These are phyloP conservation scores for Alternaria atra DNA, from an alignment of 2,329 filamentous ascomycete species.

Conservation along the genomic window DNA sequence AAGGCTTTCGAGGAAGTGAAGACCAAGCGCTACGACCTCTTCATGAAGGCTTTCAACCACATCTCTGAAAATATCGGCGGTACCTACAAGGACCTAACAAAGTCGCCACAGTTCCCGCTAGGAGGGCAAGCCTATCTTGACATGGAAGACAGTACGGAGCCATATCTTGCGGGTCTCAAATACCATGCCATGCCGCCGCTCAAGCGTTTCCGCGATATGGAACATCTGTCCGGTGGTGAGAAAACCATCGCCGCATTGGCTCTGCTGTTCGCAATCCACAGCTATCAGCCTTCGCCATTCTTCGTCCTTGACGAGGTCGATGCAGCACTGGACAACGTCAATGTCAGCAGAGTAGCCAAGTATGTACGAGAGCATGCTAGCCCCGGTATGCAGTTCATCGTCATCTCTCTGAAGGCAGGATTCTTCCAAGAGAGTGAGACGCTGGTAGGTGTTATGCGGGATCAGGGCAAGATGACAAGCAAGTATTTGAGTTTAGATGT, in stretches of 20 bases:
- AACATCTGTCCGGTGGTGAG: conserved; percentile 94
- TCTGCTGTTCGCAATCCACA: conserved; percentile 96
- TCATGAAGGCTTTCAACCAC: conserved; percentile 93
- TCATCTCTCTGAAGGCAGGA: conserved; percentile 94
- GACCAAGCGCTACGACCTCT: conserved; percentile 83
- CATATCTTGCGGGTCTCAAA: conserved; percentile 94
- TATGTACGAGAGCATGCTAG: conserved; percentile 95
- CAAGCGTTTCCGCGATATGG: conserved; percentile 99
- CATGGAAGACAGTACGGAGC: conserved; percentile 95
- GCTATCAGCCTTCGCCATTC: conserved; percentile 93
- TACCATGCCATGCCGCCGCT: conserved; percentile 99
- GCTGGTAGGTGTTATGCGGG: conserved; percentile 92
- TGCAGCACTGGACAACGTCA: conserved; percentile 96
- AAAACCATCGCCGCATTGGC: conserved; percentile 98
- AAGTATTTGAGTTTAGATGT: conserved; percentile 94
- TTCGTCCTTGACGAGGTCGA: conserved; percentile 99
- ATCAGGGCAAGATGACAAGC: conserved; percentile 92
- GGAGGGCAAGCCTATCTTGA: conserved; percentile 89
- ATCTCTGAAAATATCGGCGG: conserved; percentile 93
- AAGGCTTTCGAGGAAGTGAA: conserved; percentile 87
- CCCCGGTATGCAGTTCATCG: conserved; percentile 98
- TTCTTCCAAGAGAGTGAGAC: conserved; percentile 97
- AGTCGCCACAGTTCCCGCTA: conserved; percentile 89
- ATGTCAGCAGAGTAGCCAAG: conserved; percentile 94
- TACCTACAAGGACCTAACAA: conserved; percentile 95